Conservation (phyloP, 352 stramenopile genomes). For the Phytophthora pini region DNA sequence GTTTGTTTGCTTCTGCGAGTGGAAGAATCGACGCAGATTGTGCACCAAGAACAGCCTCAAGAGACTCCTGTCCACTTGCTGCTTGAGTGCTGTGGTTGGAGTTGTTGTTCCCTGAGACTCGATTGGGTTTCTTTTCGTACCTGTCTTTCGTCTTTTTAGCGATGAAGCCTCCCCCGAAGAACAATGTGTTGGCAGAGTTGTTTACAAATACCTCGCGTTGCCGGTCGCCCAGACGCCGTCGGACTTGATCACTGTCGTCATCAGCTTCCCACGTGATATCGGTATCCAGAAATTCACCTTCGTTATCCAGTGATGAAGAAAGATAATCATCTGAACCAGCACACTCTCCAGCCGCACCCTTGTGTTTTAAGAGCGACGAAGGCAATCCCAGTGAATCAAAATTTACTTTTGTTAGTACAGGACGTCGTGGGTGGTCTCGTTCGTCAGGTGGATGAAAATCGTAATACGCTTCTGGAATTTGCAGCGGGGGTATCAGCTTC, state of each 20-base stretch:
- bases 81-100: conserved; percentile 8
- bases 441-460: conserved; percentile 1
- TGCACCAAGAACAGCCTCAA: conserved; percentile 18
- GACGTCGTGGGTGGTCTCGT: background rate
- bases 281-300: conserved; percentile 1
- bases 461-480: conserved; percentile 12
- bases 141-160: conserved; percentile 31
- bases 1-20: conserved; percentile 24
- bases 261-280: background rate
- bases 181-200: conserved; percentile 27
- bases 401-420: conserved; percentile 15
- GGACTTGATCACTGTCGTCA: conserved; percentile 13
- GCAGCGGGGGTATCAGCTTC: conserved; percentile 1
- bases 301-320: background rate
- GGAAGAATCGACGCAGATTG: conserved; percentile 27
- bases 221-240: conserved; percentile 19
- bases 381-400: conserved; percentile 15
- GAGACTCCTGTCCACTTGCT: conserved; percentile 14
- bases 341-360: background rate
- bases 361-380: conserved; percentile 2
- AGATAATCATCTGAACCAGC: background rate
- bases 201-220: conserved; percentile 30
- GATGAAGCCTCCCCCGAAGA: conserved; percentile 51
- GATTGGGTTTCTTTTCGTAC: conserved; percentile 9
- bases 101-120: conserved; percentile 1